Conservation (phyloP, 2,329 filamentous ascomycete genomes). For the Elsinoe batatas region DNA sequence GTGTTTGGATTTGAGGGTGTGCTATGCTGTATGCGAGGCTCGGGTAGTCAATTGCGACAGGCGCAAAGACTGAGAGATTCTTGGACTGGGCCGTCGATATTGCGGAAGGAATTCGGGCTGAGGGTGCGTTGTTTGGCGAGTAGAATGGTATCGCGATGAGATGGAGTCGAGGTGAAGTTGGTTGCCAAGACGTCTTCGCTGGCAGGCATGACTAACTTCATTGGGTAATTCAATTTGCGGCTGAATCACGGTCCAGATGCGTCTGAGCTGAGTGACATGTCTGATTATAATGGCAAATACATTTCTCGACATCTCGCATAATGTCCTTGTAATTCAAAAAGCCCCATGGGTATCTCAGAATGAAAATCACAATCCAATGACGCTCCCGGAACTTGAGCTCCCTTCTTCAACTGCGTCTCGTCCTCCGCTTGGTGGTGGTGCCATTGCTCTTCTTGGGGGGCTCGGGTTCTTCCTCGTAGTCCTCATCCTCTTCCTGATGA, state of each 20-base stretch:
- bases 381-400: no score
- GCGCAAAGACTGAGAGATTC: not conserved
- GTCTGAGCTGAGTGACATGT: no score
- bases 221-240: not conserved
- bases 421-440: not conserved
- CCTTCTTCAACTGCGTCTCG: not conserved
- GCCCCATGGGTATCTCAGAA: slow-evolving; percentile 7
- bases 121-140: no score
- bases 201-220: not conserved
- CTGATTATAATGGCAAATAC: no score
- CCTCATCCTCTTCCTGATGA: not conserved
- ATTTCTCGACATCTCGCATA: not conserved
- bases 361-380: not conserved
- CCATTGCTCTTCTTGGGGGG: not conserved
- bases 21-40: not conserved
- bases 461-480: slow-evolving; percentile 1
- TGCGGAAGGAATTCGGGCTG: no score
- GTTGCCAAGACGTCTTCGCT: not conserved
- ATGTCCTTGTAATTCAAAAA: not conserved
- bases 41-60: not conserved
- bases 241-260: not conserved
- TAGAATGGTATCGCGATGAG: no score
- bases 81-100: no score
- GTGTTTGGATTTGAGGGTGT: not conserved
- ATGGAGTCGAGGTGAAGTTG: not conserved